phyloP scores from a whole-genome alignment of 2,329 filamentous ascomycete species.

The Penicillium vulpinum region DNA sequence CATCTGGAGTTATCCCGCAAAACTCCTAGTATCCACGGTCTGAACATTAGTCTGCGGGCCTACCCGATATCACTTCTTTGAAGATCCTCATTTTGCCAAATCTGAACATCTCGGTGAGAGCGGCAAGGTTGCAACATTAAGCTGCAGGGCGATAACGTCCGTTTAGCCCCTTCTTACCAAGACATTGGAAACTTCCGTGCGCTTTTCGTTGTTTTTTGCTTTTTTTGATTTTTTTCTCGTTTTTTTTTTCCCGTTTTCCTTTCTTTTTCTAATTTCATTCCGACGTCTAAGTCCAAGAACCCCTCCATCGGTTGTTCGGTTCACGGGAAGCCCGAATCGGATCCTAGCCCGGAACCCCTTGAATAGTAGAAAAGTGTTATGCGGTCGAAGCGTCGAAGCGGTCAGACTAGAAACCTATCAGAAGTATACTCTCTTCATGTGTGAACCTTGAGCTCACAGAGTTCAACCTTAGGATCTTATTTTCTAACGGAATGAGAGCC shows the following conservation, averaged over 20 bases:
- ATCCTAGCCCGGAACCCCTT: neutral
- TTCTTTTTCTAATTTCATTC: neutral
- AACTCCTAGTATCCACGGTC: neutral
- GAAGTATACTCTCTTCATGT: neutral
- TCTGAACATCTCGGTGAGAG: conserved; percentile 14
- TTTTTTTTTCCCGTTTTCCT: neutral
- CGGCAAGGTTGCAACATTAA: conserved; percentile 21
- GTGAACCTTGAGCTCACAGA: conserved; percentile 12
- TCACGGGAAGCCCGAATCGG: neutral
- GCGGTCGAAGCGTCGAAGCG: conserved; percentile 17
- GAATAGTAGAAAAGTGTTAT: neutral
- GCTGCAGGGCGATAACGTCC: conserved; percentile 20
- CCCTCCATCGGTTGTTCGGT: neutral
- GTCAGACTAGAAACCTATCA: conserved; percentile 11
- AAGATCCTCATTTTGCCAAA: conserved; percentile 8
- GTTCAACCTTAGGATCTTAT: conserved; percentile 23
- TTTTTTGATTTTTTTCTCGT: neutral
- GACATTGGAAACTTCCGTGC: conserved; percentile 12
- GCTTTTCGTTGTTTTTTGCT: conserved; percentile 7
- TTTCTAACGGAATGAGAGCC: conserved; percentile 3
- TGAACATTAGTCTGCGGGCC: neutral
- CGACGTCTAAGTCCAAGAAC: neutral
- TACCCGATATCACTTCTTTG: neutral
- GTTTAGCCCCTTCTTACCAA: conserved; percentile 17
- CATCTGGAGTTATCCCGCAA: conserved; percentile 10